These are phyloP conservation scores for Beauveria asiatica DNA, from an alignment of 2,329 filamentous ascomycete genomes.

Conservation along the genomic window DNA sequence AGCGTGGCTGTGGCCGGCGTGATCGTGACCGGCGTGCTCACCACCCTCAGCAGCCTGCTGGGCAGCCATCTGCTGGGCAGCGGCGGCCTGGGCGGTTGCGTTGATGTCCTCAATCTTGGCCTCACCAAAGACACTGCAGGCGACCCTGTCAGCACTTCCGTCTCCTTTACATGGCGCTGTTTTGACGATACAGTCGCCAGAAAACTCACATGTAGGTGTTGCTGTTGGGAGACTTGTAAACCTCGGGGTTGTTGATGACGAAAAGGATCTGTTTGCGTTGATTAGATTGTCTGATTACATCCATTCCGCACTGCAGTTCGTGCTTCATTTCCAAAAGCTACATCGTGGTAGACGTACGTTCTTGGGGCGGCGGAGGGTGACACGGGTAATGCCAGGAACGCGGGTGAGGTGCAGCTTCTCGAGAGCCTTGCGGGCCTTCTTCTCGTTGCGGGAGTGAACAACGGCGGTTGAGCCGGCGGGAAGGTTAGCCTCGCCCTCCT, in stretches of 20 bases:
- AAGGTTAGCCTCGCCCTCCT: slow-evolving; percentile 66
- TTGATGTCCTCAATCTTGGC: slow-evolving; percentile 99
- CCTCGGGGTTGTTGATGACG: slow-evolving; percentile 98
- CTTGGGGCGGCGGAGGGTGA: slow-evolving; percentile 96
- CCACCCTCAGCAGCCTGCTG: slow-evolving; percentile 55
- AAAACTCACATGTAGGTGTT: slow-evolving; percentile 96
- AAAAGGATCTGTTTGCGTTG: slow-evolving; percentile 71
- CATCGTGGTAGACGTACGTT: slow-evolving; percentile 61
- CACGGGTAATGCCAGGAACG: slow-evolving; percentile 93
- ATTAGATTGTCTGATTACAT: not conserved
- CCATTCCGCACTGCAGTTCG: not conserved
- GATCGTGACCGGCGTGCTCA: slow-evolving; percentile 64
- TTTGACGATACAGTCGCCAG: not conserved
- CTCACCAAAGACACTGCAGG: slow-evolving; percentile 87
- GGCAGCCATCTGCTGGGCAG: slow-evolving; percentile 87
- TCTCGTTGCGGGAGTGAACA: slow-evolving; percentile 98
- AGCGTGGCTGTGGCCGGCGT: slow-evolving; percentile 58
- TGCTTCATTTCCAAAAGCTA: not conserved
- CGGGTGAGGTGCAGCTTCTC: slow-evolving; percentile 96
- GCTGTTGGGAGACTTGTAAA: slow-evolving; percentile 98
- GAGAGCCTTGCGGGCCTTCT: slow-evolving; percentile 99
- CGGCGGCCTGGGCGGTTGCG: slow-evolving; percentile 92
- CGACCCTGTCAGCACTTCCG: slow-evolving; percentile 1
- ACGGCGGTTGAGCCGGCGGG: slow-evolving; percentile 82
- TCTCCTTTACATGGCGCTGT: not conserved